These are phyloP conservation scores for Plasmodium inui DNA, from an alignment of 169 alveolate genomes.

Conservation along the genomic window DNA sequence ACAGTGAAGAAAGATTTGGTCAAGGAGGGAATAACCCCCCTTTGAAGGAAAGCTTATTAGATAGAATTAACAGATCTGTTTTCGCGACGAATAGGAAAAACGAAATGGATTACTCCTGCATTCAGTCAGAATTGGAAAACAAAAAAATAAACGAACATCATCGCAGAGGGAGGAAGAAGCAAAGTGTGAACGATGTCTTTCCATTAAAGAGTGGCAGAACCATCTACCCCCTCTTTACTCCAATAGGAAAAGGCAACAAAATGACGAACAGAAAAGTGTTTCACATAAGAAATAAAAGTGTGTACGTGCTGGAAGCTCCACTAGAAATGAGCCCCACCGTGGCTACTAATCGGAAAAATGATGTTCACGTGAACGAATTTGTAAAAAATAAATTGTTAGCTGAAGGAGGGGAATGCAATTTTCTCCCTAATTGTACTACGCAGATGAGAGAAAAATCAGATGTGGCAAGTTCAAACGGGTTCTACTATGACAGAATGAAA, in stretches of 20 bases:
- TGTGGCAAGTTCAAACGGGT: neutral
- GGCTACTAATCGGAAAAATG: neutral
- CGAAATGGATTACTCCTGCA: neutral
- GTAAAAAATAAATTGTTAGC: neutral
- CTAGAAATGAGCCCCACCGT: neutral
- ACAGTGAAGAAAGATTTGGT: neutral
- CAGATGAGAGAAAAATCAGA: neutral
- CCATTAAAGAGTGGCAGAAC: neutral
- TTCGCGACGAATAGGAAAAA: neutral
- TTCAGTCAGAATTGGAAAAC: neutral
- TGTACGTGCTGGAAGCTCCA: neutral
- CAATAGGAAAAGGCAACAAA: neutral
- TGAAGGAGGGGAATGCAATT: neutral
- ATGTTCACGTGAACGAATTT: neutral
- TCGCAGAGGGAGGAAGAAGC: neutral
- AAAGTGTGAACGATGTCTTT: neutral
- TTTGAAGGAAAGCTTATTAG: neutral
- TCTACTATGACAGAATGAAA: neutral
- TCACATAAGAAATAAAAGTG: neutral
- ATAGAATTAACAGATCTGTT: neutral
- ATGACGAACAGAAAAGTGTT: neutral
- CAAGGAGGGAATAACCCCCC: neutral
- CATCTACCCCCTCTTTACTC: neutral
- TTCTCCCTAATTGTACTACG: neutral
- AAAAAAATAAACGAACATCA: neutral